Evolutionary conservation across 768 basidiomycete genomes (phyloP).

Genomic region (Tephrocybe sp.): DNA sequence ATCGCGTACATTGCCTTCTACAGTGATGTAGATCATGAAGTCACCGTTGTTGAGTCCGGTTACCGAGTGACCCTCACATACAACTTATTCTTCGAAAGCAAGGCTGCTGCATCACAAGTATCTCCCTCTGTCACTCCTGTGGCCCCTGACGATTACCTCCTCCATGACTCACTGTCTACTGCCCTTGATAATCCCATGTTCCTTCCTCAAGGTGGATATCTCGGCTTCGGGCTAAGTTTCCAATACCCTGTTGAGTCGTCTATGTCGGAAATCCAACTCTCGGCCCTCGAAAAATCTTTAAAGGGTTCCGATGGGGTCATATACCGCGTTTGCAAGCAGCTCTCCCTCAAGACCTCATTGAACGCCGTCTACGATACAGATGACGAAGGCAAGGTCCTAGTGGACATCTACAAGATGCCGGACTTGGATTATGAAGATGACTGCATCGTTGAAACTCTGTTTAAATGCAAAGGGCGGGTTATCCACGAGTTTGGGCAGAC

Average conservation of each 20-base stretch:
- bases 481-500: conserved; percentile 4
- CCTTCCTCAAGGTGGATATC: conserved; percentile 36
- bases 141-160: conserved; percentile 10
- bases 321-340: conserved; percentile 17
- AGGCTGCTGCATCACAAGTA: neutral
- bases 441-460: neutral
- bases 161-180: conserved; percentile 14
- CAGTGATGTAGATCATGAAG: conserved; percentile 42
- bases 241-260: conserved; percentile 30
- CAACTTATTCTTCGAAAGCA: too few relatives aligned
- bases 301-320: conserved; percentile 31
- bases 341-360: conserved; percentile 18
- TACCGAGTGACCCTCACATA: too few relatives aligned
- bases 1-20: too few relatives aligned
- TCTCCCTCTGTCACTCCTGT: conserved; percentile 4
- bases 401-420: neutral
- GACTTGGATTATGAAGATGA: neutral
- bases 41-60: conserved; percentile 32
- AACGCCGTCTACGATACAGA: conserved; percentile 21
- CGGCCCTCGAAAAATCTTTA: too few relatives aligned
- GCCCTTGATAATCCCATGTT: conserved; percentile 33
- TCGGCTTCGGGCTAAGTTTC: conserved; percentile 40
- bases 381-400: neutral
- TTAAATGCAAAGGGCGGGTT: neutral
- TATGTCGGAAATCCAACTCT: too few relatives aligned